Conservation (phyloP, 192 early-diverging fungal genomes). For the Coemansia sp. region DNA sequence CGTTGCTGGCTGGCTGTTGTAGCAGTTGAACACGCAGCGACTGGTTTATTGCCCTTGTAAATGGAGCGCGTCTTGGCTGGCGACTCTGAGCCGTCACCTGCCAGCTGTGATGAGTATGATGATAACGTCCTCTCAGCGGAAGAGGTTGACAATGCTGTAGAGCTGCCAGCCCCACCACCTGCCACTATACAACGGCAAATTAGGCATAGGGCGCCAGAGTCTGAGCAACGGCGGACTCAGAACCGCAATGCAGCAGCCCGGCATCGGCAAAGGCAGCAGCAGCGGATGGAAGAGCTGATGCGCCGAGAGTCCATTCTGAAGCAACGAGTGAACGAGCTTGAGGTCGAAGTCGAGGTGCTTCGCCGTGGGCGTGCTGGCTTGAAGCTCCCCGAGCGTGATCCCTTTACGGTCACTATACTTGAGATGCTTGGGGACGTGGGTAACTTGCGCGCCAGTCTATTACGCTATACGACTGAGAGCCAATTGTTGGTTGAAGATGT, state of each 20-base stretch:
- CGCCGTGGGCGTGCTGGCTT: conserved; percentile 17
- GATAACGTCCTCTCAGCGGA: not conserved
- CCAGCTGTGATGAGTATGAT: not conserved
- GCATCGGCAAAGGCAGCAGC: conserved; percentile 44
- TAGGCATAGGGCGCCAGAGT: not conserved
- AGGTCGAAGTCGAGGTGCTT: conserved; percentile 25
- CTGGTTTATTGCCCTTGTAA: not conserved
- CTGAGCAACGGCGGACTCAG: conserved; percentile 30
- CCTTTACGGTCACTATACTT: conserved; percentile 27
- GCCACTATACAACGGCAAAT: not conserved
- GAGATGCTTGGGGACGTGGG: conserved; percentile 20
- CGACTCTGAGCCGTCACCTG: not conserved
- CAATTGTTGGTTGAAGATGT: conserved; percentile 19
- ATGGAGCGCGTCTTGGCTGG: not conserved
- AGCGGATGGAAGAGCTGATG: conserved; percentile 20
- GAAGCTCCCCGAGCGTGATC: conserved; percentile 18
- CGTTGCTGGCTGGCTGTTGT: not conserved
- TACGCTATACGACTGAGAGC: conserved; percentile 9
- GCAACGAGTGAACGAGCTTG: conserved; percentile 40
- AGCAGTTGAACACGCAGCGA: not conserved
- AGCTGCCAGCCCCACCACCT: not conserved
- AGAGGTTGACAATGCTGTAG: not conserved
- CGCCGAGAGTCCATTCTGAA: conserved; percentile 32
- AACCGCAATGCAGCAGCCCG: conserved; percentile 52
- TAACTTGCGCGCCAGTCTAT: conserved; percentile 18